phyloP scores from a whole-genome alignment of 306 rosid species.

The Luffa acutangula region DNA sequence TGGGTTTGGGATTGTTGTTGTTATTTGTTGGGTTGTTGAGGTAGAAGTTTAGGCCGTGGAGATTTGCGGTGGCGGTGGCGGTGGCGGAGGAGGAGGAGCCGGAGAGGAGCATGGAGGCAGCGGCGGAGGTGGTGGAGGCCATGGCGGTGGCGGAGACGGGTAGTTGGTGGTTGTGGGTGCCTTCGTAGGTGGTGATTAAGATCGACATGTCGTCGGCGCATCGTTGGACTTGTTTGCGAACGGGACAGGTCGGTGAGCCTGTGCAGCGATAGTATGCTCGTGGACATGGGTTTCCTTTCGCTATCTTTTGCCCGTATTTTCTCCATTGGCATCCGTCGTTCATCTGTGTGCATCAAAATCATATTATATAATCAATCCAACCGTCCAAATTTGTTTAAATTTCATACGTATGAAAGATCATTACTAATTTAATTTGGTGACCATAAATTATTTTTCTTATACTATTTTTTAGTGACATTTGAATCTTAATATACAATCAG shows the following conservation, averaged over 20 bases:
- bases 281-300: conserved; percentile 86
- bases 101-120: conserved; percentile 76
- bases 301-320: conserved; percentile 76
- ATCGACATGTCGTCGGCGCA: conserved; percentile 34
- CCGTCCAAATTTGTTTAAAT: background rate
- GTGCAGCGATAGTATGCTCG: conserved; percentile 75
- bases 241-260: conserved; percentile 50
- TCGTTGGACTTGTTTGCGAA: conserved; percentile 63
- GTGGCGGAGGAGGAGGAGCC: conserved; percentile 45
- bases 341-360: conserved; percentile 26
- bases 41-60: conserved; percentile 41
- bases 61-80: conserved; percentile 13
- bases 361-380: background rate
- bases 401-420: too few species aligned
- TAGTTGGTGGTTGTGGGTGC: conserved; percentile 37
- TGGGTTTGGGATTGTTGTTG: conserved; percentile 14
- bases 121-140: conserved; percentile 98
- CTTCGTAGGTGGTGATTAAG: conserved; percentile 41
- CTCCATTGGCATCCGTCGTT: conserved; percentile 88
- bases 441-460: too few species aligned
- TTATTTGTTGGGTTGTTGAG: conserved; percentile 26
- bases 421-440: background rate
- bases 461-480: too few species aligned
- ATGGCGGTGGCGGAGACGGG: conserved; percentile 34
- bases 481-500: too few species aligned